Evolutionary conservation across 192 early-diverging fungal genomes (phyloP).

Genomic region (Mortierella hygrophila): DNA sequence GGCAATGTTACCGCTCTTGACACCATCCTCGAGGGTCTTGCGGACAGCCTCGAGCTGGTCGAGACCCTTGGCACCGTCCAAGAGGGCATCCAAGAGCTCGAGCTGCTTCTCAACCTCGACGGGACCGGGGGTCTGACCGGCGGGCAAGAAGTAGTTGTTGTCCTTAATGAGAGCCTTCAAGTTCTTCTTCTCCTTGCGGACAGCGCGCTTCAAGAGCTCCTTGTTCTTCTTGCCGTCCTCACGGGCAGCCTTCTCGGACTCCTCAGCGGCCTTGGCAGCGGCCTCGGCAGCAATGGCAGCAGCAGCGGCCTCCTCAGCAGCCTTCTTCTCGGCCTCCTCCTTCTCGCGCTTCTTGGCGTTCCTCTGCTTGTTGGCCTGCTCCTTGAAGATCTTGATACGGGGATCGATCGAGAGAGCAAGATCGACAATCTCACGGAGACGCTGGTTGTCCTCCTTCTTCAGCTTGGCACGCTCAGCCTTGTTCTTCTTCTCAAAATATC

Average conservation of each 20-base stretch:
- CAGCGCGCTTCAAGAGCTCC: slow-evolving; percentile 87
- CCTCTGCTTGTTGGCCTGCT: slow-evolving; percentile 90
- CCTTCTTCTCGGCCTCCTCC: slow-evolving; percentile 76
- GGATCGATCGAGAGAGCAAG: slow-evolving; percentile 88
- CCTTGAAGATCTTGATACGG: slow-evolving; percentile 90
- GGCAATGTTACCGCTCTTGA: slow-evolving; percentile 70
- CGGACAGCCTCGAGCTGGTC: slow-evolving; percentile 69
- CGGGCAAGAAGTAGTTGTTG: slow-evolving; percentile 84
- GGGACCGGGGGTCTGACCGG: slow-evolving; percentile 64
- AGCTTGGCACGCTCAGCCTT: slow-evolving; percentile 87
- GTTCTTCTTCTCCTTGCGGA: slow-evolving; percentile 93
- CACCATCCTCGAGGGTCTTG: slow-evolving; percentile 71
- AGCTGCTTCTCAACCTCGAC: slow-evolving; percentile 76
- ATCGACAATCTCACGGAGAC: slow-evolving; percentile 86
- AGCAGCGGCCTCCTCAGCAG: slow-evolving; percentile 63
- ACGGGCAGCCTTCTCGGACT: slow-evolving; percentile 69
- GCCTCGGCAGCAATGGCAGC: slow-evolving; percentile 63
- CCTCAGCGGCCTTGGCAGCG: slow-evolving; percentile 73
- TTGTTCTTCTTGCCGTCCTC: slow-evolving; percentile 86
- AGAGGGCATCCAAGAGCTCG: slow-evolving; percentile 83
- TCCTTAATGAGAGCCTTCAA: slow-evolving; percentile 84
- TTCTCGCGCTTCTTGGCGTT: slow-evolving; percentile 93
- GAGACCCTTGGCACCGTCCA: slow-evolving; percentile 73
- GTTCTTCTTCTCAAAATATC: slow-evolving; percentile 97
- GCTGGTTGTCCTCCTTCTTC: slow-evolving; percentile 98